Conservation (phyloP, 2,329 filamentous ascomycete species). For the Trichophyton mentagrophytes region DNA sequence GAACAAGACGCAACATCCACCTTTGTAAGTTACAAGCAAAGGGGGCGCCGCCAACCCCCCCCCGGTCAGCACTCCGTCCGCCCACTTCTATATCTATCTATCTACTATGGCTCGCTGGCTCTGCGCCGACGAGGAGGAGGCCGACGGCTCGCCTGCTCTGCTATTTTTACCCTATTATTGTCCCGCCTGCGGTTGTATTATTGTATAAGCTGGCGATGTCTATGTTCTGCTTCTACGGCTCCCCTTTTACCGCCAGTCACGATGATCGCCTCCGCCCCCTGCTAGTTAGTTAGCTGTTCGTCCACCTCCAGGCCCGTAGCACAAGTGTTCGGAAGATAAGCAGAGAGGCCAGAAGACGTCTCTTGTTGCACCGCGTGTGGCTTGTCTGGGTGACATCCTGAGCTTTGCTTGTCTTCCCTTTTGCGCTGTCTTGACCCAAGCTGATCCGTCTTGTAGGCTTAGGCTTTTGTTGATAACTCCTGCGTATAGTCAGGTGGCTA, state of each 20-base stretch:
- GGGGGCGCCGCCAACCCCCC: too few relatives aligned
- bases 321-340: slow-evolving; percentile 2
- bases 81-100: too few relatives aligned
- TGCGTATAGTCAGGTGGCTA: too few relatives aligned
- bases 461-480: background rate
- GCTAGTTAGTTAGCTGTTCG: background rate
- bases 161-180: background rate
- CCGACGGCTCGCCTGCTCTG: too few relatives aligned
- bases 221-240: background rate
- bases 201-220: background rate
- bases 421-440: background rate
- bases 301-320: background rate
- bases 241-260: background rate
- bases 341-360: background rate
- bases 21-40: background rate
- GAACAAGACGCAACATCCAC: background rate
- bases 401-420: background rate
- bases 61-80: too few relatives aligned
- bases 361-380: background rate
- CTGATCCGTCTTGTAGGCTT: background rate
- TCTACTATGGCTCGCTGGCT: too few relatives aligned
- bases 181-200: background rate
- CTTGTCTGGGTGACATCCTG: background rate
- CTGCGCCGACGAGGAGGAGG: too few relatives aligned
- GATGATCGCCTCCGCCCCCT: background rate